These are phyloP conservation scores for Cryptococcus hybrid DNA, from an alignment of 1,284 basidiomycete species.

Conservation along the genomic window DNA sequence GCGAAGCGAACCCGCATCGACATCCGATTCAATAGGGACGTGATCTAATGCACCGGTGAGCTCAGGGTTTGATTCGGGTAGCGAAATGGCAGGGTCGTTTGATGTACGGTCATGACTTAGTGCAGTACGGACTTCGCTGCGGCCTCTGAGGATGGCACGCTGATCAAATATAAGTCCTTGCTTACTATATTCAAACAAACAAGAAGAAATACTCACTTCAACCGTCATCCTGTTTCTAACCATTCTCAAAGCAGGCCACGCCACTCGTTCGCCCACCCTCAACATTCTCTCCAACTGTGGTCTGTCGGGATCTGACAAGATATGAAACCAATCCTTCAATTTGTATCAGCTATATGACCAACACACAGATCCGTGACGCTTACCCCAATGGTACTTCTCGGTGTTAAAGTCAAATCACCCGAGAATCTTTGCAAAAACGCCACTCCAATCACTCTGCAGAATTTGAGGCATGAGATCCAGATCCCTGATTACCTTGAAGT, in stretches of 20 bases:
- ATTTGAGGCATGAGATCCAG: conserved; percentile 83
- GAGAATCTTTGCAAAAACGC: conserved; percentile 72
- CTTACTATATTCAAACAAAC: neutral
- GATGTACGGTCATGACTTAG: conserved; percentile 41
- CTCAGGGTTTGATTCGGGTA: conserved; percentile 2
- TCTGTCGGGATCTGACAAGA: conserved; percentile 81
- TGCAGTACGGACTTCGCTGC: conserved; percentile 65
- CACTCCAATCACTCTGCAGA: conserved; percentile 91
- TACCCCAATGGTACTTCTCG: conserved; percentile 71
- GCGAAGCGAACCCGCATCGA: conserved; percentile 47
- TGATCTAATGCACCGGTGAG: conserved; percentile 8
- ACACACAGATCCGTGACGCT: conserved; percentile 23
- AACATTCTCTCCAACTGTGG: conserved; percentile 78
- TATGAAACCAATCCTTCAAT: conserved; percentile 72
- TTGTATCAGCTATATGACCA: conserved; percentile 3
- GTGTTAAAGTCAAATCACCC: conserved; percentile 66
- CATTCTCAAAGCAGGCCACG: conserved; percentile 95
- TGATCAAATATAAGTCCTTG: conserved; percentile 52
- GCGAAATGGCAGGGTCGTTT: conserved; percentile 24
- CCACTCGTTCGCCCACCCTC: conserved; percentile 79
- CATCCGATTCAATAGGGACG: conserved; percentile 51
- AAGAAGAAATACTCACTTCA: conserved; percentile 29
- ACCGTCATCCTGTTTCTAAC: conserved; percentile 71
- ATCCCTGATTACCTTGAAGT: conserved; percentile 92
- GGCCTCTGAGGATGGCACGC: conserved; percentile 76